phyloP scores from a whole-genome alignment of 164 flowering plant genomes.

The Aristolochia fimbriata region DNA sequence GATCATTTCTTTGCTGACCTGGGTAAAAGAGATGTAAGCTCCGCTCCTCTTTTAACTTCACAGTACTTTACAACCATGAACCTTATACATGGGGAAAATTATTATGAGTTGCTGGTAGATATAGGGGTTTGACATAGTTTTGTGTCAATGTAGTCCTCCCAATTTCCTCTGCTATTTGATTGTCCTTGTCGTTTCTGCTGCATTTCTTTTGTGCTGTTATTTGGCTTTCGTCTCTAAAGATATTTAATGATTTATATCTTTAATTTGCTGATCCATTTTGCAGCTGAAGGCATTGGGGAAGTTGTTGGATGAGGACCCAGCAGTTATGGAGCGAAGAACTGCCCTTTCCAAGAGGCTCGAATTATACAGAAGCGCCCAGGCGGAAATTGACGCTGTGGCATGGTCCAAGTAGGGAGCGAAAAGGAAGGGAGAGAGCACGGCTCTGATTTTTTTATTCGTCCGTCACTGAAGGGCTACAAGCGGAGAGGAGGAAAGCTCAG shows the following conservation, averaged over 20 bases:
- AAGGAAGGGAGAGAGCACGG: background rate
- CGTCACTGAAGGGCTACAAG: background rate
- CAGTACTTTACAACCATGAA: too few relatives aligned
- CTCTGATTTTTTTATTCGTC: background rate
- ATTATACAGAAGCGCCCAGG: constrained; percentile 76
- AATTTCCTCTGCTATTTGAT: too few relatives aligned
- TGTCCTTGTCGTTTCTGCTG: too few relatives aligned
- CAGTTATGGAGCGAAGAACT: constrained; percentile 71
- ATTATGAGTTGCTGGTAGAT: too few relatives aligned
- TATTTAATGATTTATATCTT: background rate
- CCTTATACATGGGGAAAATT: too few relatives aligned
- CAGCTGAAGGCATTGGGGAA: constrained; percentile 57
- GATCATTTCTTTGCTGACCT: constrained; percentile 78
- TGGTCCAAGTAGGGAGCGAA: constrained; percentile 23
- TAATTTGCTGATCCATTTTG: constrained; percentile 7
- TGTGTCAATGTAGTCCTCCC: too few relatives aligned
- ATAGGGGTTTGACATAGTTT: too few relatives aligned
- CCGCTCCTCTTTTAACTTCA: too few relatives aligned
- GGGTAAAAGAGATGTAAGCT: constrained; percentile 65
- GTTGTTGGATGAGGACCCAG: constrained; percentile 86
- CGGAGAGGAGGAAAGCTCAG: too few relatives aligned
- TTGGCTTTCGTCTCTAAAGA: background rate
- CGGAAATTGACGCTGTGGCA: constrained; percentile 45
- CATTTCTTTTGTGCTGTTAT: too few relatives aligned
- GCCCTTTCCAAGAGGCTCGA: constrained; percentile 79